Percentiles rank a stretch among this genome's conserved stretches.
These are phyloP conservation scores for Theileria annulata DNA, from an alignment of 169 alveolate genomes.

Conservation along the genomic window DNA sequence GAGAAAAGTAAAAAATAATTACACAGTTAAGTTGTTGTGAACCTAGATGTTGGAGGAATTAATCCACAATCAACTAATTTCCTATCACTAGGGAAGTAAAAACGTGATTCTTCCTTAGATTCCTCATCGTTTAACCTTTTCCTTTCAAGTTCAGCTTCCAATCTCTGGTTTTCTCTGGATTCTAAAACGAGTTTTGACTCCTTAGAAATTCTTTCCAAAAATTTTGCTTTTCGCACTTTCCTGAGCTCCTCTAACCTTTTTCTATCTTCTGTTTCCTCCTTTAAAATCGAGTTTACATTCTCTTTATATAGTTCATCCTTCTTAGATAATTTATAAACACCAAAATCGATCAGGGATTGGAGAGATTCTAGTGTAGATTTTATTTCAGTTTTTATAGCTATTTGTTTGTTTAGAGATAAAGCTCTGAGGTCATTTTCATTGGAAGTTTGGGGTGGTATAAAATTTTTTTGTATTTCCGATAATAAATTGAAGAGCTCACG, in stretches of 20 bases:
- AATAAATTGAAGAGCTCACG: conserved; percentile 36
- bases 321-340: neutral
- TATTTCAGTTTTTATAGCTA: conserved; percentile 37
- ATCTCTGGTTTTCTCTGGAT: neutral
- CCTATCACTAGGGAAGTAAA: conserved; percentile 55
- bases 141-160: neutral
- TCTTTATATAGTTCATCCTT: neutral
- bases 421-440: conserved; percentile 48
- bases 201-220: conserved; percentile 15
- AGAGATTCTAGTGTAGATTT: conserved; percentile 28
- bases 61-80: conserved; percentile 44
- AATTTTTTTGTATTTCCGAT: neutral
- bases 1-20: neutral
- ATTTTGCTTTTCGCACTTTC: conserved; percentile 10
- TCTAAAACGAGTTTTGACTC: conserved; percentile 29
- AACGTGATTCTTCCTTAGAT: conserved; percentile 37
- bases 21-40: conserved; percentile 1
- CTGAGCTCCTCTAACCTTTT: conserved; percentile 33
- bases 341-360: conserved; percentile 11
- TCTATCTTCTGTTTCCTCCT: conserved; percentile 32
- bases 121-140: conserved; percentile 21
- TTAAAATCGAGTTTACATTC: conserved; percentile 9
- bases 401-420: conserved; percentile 33
- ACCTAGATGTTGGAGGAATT: conserved; percentile 10
- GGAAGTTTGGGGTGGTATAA: conserved; percentile 50